Base-by-base conservation (phyloP, 179 eudicot species). In the Beta macrorhiza region DNA sequence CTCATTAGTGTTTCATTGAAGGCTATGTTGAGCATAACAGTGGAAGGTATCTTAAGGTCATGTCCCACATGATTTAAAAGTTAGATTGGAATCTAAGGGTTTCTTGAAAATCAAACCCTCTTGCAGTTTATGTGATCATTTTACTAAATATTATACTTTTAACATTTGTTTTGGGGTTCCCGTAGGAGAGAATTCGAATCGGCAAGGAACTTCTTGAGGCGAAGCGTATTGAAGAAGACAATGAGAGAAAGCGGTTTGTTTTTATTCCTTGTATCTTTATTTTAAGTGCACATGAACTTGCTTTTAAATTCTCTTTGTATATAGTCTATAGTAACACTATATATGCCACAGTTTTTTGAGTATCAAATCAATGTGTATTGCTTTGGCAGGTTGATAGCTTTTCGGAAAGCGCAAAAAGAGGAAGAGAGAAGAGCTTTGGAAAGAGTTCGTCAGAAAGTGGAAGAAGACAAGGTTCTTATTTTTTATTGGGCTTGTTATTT, bases 161-260 rank as follows among this genome's bases (percentile, higher is more conserved):
- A 11, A 70, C 61, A 20, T 82, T 72, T 71, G 47, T 77, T 69
- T 8, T 74, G 63, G 52, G 20, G 61, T 49, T 89, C 55, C 63
- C 85, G 69, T 85, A 96, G 99, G 99, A 96, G 87, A 91, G 99
- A 85, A 94, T 96, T 83, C 94, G 98, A 71, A 84, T 91, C 42
- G 98, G 99, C 20, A 96, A 89, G 92, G 99, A 96, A 82, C 95
- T 96, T 74, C 98, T 96, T 69, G 99, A 96, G 89, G 99, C 99
- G 56, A 96, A 96, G 88, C 90, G 97, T 67, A 94, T 91, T 1
- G 99, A 96, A 90, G 98, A 96, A 88, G 98, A 94, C 0, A 96
- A 96, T 85, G 99, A 92, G 88, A 92, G 99, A 88, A 96, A 96
- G 82, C 97, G 99, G 99, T 96, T 64, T 72, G 94, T 74, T 57